These are phyloP conservation scores for Populus tomentosa DNA, from an alignment of 441 rosid species.

Conservation along the genomic window DNA sequence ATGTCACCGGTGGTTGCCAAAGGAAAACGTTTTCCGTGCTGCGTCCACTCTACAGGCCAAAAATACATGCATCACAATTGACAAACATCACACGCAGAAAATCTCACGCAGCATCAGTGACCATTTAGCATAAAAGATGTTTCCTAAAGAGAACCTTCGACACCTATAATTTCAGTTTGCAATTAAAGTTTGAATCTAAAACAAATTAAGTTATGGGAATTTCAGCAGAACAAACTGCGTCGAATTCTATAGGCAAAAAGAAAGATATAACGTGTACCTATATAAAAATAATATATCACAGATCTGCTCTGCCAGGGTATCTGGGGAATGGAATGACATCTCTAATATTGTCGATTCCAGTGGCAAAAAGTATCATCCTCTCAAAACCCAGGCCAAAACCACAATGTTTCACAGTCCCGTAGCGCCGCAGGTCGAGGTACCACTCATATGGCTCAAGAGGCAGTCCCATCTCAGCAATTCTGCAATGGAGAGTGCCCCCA, in stretches of 20 bases:
- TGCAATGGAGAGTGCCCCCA: constrained; percentile 16
- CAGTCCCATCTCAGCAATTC: constrained; percentile 60
- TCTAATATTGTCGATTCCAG: constrained; percentile 91
- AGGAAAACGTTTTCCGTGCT: no score
- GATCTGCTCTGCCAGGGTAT: constrained; percentile 94
- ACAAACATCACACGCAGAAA: no score
- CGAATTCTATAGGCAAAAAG: not conserved
- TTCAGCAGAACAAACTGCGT: not conserved
- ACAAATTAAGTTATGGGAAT: not conserved
- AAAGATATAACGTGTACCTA: not conserved
- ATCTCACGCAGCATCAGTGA: no score
- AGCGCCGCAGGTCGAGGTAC: constrained; percentile 91
- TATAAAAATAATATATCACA: constrained; percentile 32
- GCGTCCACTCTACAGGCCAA: no score
- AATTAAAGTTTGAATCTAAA: not conserved
- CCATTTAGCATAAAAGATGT: not conserved
- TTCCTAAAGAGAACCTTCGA: not conserved
- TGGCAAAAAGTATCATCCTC: constrained; percentile 89
- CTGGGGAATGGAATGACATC: constrained; percentile 97
- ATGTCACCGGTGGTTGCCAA: no score
- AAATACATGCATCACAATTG: no score
- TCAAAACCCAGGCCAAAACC: constrained; percentile 98
- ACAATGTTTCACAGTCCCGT: constrained; percentile 81
- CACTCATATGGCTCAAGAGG: constrained; percentile 87
- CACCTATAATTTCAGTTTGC: not conserved